phyloP scores from a whole-genome alignment of 2,329 filamentous ascomycete species.

The Cladophialophora bantiana region DNA sequence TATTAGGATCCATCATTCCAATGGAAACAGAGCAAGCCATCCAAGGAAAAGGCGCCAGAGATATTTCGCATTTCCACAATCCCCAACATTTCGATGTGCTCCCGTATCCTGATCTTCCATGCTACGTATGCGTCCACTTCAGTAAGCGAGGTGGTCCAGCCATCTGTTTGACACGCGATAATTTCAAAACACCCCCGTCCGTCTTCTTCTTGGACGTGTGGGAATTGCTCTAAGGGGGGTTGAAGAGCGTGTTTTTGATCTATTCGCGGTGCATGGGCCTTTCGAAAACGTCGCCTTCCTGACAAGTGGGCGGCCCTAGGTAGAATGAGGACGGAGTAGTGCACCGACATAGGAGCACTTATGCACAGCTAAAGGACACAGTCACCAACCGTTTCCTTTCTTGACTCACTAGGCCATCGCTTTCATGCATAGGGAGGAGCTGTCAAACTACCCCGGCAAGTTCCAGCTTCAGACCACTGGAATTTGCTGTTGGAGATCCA shows the following conservation, averaged over 20 bases:
- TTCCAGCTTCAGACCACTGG: constrained; percentile 7
- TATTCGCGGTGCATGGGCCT: background rate
- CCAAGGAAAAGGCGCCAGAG: background rate
- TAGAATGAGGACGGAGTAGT: background rate
- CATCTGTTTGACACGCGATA: background rate
- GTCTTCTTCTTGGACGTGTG: background rate
- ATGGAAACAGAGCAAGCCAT: background rate
- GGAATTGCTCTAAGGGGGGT: background rate
- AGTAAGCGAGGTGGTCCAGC: background rate
- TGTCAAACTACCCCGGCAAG: constrained; percentile 10
- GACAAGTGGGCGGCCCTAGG: background rate
- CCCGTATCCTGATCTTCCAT: background rate
- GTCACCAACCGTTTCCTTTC: background rate
- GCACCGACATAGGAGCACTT: background rate
- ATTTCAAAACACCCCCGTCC: background rate
- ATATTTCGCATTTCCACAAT: background rate
- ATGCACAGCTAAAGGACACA: background rate
- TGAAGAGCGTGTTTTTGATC: background rate
- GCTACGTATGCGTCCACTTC: background rate
- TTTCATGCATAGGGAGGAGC: constrained; percentile 5
- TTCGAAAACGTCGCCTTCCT: background rate
- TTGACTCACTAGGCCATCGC: constrained; percentile 11
- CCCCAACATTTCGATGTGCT: constrained; percentile 2
- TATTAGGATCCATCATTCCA: background rate
- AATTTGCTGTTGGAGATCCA: background rate